phyloP scores from a whole-genome alignment of 192 early-diverging fungal species.

The Kickxella alabastrina region DNA sequence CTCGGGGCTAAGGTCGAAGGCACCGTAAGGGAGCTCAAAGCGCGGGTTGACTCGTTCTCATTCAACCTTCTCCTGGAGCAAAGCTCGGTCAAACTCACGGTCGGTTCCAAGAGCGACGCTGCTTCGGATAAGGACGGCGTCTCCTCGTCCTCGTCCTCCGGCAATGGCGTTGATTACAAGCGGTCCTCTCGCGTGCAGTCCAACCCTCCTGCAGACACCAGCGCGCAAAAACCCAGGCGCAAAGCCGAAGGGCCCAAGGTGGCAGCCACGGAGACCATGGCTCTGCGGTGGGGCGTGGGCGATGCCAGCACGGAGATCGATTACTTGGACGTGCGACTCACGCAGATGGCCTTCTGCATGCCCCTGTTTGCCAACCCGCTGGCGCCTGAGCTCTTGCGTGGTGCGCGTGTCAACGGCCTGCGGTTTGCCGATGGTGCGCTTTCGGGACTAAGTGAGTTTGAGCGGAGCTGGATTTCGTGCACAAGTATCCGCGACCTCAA shows the following conservation, averaged over 20 bases:
- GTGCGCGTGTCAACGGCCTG: constrained; percentile 22
- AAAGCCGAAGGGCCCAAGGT: not conserved
- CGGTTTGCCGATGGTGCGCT: constrained; percentile 21
- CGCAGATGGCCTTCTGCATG: constrained; percentile 38
- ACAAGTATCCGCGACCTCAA: constrained; percentile 44
- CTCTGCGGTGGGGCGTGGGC: constrained; percentile 51
- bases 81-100: constrained; percentile 33
- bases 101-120: constrained; percentile 1
- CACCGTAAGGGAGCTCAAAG: constrained; percentile 45
- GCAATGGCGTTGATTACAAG: not conserved
- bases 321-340: constrained; percentile 52
- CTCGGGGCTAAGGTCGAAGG: constrained; percentile 47
- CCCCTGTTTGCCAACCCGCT: constrained; percentile 38
- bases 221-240: no score
- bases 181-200: not conserved
- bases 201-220: no score
- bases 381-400: not conserved
- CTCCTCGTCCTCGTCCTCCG: not conserved
- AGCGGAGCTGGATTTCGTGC: constrained; percentile 37
- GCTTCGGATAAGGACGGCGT: not conserved
- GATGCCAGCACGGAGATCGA: constrained; percentile 52
- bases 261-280: constrained; percentile 14
- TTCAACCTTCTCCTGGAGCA: constrained; percentile 47
- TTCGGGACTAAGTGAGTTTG: constrained; percentile 12
- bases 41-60: constrained; percentile 46